Base-by-base conservation (phyloP, 768 basidiomycete genomes). In the Tremella fuciformis region DNA sequence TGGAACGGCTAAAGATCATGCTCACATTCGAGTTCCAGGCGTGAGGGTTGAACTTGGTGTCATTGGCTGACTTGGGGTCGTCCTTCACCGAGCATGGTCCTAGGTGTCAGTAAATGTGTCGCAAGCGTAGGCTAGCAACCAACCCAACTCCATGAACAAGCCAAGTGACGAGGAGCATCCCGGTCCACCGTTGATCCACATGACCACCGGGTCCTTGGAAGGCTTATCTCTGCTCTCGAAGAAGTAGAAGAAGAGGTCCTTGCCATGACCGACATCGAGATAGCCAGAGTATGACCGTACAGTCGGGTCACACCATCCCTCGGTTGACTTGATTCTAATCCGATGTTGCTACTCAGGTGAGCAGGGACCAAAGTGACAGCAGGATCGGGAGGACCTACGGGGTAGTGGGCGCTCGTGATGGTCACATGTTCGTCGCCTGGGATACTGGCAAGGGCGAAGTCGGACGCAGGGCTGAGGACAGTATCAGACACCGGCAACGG, bases 61-160 rank as follows among this genome's bases (percentile, higher is more conserved):
- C 75, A 56, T 77, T 78, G 13, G 65, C 55, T 8, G 54, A 53
- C 46, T 71, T 68, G 4, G 74, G 66, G 25, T 68, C 53, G 52
- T 73, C 73, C 9, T 80, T 77, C 15, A 88, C 81, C 41, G 83
- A 81, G 72, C 89, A 91, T 0, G 88, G 88, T 18, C 88, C 88
- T 64, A 81, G 77, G 11, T 22, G 6, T 46, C 42, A 46, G 42
- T 46, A n/a, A 21, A 18, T 7, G 29, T 9, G 24, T 40, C 50
- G 16, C 6, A 38, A 60, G 19, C 58, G 37, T 9, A 54, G 52
- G 82, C 80, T 18, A 0, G n/a, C n/a, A 78, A 80, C 66, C 18
- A 38, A 87, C 40, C 86, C 15, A 84, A 79, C 73, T 88, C 88
- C 81, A 87, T 86, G 60, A 88, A 81, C 13, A 88, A 79, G 2